Base-by-base conservation (phyloP, 306 rosid genomes). In the Corylus heterophylla region DNA sequence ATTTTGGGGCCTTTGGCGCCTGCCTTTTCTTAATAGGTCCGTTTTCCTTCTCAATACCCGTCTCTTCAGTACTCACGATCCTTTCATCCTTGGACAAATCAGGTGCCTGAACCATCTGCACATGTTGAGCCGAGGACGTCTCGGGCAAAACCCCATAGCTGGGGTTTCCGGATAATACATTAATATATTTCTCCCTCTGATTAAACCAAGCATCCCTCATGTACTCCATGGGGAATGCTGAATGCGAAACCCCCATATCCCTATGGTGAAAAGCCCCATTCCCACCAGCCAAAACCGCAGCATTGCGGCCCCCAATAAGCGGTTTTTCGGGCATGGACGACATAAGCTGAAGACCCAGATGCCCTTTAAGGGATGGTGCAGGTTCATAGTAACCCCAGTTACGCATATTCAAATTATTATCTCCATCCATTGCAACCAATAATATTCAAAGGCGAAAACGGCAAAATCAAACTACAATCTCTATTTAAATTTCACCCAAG, bases 351-450 rank as follows among this genome's bases (percentile, higher is more conserved):
- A 95, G 90, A 61, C 99, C 96, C 47, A 93, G 89, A 71, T 93
- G 97, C 51, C 87, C 89, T 86, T 93, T 92, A 68, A 82, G 87
- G 35, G 97, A 82, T 0, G 88, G 22, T 0, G 88, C 74, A 3
- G 98, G 93, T 82, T 92, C 99, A 86, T 93, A 92, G 89, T 90
- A 95, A 79, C 97, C 97, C 99, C 99, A 95, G 69, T 93, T 91
- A 72, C 93, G 92, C 78, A 91, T 95, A 86, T 91, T 89, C 86
- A 93, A 89, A 16, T 92, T 88, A 85, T 95, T 96, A 80, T 93
- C 89, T 49, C 88, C 96, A 78, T 95, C 99, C 99, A 95, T 95
- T 17, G 52, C 63, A 84, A 80, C 66, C 86, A 89, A 85, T 69
- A 79, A 74, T 67, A 81, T 73, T 68, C 59, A 37, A 47, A 55